Evolutionary conservation across 2,329 filamentous ascomycete genomes (phyloP).

Genomic region (Fusarium nisikadoi): DNA sequence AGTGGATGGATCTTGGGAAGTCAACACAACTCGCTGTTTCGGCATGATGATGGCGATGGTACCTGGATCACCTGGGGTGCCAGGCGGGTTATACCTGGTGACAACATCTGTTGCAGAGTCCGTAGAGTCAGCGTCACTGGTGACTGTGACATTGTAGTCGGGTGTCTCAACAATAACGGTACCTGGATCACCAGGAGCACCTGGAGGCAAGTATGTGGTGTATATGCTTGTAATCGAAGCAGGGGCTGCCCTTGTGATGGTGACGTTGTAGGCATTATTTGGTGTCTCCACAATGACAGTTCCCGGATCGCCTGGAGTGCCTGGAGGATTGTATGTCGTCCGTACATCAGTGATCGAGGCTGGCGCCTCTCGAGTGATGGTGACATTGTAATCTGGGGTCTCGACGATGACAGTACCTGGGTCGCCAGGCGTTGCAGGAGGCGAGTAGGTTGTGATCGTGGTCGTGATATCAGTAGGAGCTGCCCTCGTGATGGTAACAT

Average conservation of each 20-base stretch:
- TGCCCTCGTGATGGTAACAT: constrained; percentile 27
- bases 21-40: constrained; percentile 1
- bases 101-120: neutral
- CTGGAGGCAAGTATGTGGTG: constrained; percentile 18
- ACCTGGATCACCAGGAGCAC: constrained; percentile 16
- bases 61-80: constrained; percentile 17
- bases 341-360: neutral
- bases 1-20: neutral
- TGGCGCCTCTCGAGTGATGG: constrained; percentile 11
- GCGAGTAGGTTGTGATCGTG: constrained; percentile 27
- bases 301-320: constrained; percentile 17
- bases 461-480: constrained; percentile 19
- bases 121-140: neutral
- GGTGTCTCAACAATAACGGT: constrained; percentile 27
- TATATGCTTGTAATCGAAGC: constrained; percentile 5
- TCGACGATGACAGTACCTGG: constrained; percentile 30
- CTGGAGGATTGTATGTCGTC: constrained; percentile 12
- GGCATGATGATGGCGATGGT: constrained; percentile 26
- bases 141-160: constrained; percentile 21
- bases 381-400: constrained; percentile 28
- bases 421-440: constrained; percentile 22
- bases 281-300: constrained; percentile 25
- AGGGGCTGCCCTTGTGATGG: constrained; percentile 13
- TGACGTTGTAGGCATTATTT: constrained; percentile 21
- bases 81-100: constrained; percentile 20